A percentile compares a stretch with the other conserved stretches of the same genome.
phyloP scores from a whole-genome alignment of 352 stramenopile genomes.

The Globisporangium middletonii region DNA sequence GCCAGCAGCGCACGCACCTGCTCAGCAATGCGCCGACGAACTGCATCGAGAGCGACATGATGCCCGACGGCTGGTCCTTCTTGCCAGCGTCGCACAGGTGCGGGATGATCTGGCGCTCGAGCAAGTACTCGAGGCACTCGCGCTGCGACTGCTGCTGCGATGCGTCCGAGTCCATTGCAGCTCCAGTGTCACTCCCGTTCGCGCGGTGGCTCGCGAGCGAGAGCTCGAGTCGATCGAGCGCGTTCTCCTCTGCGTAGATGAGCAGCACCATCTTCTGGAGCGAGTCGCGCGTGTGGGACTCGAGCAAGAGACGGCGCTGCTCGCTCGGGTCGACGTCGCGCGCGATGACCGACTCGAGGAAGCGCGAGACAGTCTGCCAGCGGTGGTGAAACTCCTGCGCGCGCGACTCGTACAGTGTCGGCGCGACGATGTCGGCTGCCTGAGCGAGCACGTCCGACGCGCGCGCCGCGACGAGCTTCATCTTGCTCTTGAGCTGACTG shows the following conservation, averaged over 20 bases:
- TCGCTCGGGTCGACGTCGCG: conserved; percentile 59
- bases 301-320: conserved; percentile 68
- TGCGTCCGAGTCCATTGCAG: conserved; percentile 5
- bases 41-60: conserved; percentile 83
- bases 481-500: conserved; percentile 77
- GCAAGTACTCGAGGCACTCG: conserved; percentile 78
- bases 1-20: conserved; percentile 12
- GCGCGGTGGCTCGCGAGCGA: conserved; percentile 23
- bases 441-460: conserved; percentile 68
- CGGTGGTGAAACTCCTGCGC: conserved; percentile 83
- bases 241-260: conserved; percentile 82
- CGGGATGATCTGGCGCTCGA: conserved; percentile 81
- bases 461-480: conserved; percentile 67
- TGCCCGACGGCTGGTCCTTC: conserved; percentile 63
- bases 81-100: conserved; percentile 69
- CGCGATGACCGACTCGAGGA: conserved; percentile 64
- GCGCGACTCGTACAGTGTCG: conserved; percentile 77
- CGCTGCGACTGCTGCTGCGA: conserved; percentile 35
- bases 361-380: conserved; percentile 71
- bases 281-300: conserved; percentile 78
- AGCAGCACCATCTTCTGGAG: conserved; percentile 83
- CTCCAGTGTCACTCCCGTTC: not conserved
- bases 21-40: conserved; percentile 78
- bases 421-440: conserved; percentile 70
- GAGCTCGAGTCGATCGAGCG: conserved; percentile 62